phyloP scores from a whole-genome alignment of 228 moss, liverwort and hornwort genomes.

The Sphagnum fallax region DNA sequence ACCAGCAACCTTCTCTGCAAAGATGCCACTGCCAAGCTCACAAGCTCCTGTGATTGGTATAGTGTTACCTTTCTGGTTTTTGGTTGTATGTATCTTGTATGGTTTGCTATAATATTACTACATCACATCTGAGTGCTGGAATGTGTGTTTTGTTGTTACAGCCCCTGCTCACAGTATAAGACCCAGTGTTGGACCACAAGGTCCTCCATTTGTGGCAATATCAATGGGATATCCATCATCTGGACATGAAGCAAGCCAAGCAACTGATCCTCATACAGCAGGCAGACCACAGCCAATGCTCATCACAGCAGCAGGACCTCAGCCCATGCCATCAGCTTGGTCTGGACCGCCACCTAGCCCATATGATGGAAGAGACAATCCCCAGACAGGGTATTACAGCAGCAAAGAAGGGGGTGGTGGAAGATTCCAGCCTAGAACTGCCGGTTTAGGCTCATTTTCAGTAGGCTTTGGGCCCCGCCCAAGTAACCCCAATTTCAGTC shows the following conservation, averaged over 20 bases:
- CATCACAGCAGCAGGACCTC: slow-evolving; percentile 15
- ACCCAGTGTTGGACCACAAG: background rate
- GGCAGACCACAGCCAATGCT: slow-evolving; percentile 16
- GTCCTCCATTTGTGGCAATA: background rate
- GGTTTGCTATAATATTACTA: too few relatives aligned
- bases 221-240: too few relatives aligned
- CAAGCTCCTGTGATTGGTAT: too few relatives aligned
- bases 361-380: background rate
- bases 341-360: background rate
- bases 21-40: background rate
- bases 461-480: slow-evolving; percentile 2
- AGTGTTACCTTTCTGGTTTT: too few relatives aligned
- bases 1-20: slow-evolving; percentile 13
- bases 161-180: background rate
- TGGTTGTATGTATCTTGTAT: too few relatives aligned
- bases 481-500: background rate
- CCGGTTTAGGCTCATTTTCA: background rate
- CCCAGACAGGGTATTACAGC: background rate
- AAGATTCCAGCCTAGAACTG: background rate
- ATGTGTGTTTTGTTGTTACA: background rate
- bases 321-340: slow-evolving; percentile 19
- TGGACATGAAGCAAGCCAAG: background rate
- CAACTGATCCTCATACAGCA: background rate
- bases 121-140: too few relatives aligned
- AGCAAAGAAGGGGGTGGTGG: background rate